phyloP scores from a whole-genome alignment of 257 asterid genomes.

The Solanum dulcamara region DNA sequence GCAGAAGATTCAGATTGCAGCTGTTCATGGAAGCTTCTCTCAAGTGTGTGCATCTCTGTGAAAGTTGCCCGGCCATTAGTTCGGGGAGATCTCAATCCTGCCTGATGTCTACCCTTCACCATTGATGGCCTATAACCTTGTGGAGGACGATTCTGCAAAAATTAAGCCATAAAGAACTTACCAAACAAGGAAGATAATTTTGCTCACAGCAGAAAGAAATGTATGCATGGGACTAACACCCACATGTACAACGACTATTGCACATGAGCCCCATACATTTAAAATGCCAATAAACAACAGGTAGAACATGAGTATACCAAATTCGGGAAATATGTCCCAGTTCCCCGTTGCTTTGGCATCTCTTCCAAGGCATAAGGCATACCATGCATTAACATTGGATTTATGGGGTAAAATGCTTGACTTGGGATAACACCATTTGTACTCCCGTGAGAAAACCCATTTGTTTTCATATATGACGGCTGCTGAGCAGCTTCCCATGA shows the following conservation, averaged over 20 bases:
- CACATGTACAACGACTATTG: not conserved
- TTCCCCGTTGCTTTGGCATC: slow-evolving; percentile 64
- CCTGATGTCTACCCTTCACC: slow-evolving; percentile 34
- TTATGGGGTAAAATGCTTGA: not conserved
- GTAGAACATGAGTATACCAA: slow-evolving; percentile 29
- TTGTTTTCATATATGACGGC: not conserved
- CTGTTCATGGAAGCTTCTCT: slow-evolving; percentile 30
- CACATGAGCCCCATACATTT: not conserved
- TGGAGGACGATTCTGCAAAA: slow-evolving; percentile 33
- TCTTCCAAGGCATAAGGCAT: slow-evolving; percentile 48
- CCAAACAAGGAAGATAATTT: not conserved
- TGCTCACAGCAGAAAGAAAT: not conserved
- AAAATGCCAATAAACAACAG: not conserved
- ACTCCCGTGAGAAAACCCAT: slow-evolving; percentile 2
- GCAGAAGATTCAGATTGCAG: slow-evolving; percentile 14
- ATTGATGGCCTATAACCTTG: slow-evolving; percentile 35
- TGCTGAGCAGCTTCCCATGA: slow-evolving; percentile 4
- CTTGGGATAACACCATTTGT: slow-evolving; percentile 4
- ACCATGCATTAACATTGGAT: slow-evolving; percentile 21
- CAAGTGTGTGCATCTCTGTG: slow-evolving; percentile 22
- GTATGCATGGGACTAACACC: not conserved
- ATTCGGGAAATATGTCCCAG: slow-evolving; percentile 71
- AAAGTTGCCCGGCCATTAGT: slow-evolving; percentile 18
- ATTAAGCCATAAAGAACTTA: not conserved
- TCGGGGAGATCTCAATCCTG: slow-evolving; percentile 25